phyloP scores from a whole-genome alignment of 2,329 filamentous ascomycete species.

The Clonostachys chloroleuca region DNA sequence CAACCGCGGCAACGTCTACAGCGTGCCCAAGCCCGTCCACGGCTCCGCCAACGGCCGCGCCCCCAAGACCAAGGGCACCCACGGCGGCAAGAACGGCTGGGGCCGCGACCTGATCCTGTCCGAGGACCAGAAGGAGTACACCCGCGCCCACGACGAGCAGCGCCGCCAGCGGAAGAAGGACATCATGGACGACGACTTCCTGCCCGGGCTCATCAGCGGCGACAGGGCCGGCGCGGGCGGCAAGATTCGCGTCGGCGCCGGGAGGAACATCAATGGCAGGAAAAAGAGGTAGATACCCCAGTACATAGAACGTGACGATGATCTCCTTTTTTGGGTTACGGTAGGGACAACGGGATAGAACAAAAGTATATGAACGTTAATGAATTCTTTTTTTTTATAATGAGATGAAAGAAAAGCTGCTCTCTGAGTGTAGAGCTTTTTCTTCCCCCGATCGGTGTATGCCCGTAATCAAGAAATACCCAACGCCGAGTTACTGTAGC shows the following conservation, averaged over 20 bases:
- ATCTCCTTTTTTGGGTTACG: no score
- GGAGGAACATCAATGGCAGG: conserved; percentile 79
- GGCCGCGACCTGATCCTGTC: conserved; percentile 78
- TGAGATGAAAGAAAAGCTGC: no score
- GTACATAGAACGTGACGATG: no score
- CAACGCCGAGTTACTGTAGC: no score
- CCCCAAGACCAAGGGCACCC: conserved; percentile 32
- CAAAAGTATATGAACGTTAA: no score
- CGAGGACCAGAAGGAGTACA: conserved; percentile 95
- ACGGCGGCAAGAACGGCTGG: conserved; percentile 84
- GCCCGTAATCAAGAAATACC: no score
- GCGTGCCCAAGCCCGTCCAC: conserved; percentile 83
- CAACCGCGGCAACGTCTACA: conserved; percentile 86
- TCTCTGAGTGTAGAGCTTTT: no score
- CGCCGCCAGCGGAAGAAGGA: conserved; percentile 69
- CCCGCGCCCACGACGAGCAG: conserved; percentile 57
- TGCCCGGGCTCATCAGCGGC: conserved; percentile 81
- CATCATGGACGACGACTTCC: conserved; percentile 91
- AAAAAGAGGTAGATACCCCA: conserved; percentile 43
- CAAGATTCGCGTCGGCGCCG: conserved; percentile 77
- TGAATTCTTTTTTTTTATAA: no score
- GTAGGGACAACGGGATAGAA: no score
- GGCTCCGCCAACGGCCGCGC: conserved; percentile 76
- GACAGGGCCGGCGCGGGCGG: conserved; percentile 58
- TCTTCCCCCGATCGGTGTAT: no score